A percentile compares a stretch with the other conserved stretches of the same genome.
phyloP scores from a whole-genome alignment of 768 basidiomycete genomes.

The Agrocybe praecox region DNA sequence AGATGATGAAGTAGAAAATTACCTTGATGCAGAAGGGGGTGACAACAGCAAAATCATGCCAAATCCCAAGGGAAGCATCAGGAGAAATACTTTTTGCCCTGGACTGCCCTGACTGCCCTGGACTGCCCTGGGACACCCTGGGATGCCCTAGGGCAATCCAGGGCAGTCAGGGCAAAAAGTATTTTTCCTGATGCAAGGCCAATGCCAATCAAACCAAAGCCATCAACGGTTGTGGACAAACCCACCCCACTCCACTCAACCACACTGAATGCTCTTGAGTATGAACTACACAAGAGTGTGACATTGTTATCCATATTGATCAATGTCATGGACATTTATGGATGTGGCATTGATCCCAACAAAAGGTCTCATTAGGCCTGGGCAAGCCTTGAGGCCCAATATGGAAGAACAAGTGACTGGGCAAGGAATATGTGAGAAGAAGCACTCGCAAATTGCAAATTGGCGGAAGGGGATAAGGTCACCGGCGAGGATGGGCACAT shows the following conservation, averaged over 20 bases:
- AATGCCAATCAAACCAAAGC: neutral
- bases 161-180: too few species aligned
- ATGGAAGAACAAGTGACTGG: slow-evolving; percentile 3
- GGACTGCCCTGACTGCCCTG: too few species aligned
- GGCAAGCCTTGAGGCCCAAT: slow-evolving; percentile 5
- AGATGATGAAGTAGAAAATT: neutral
- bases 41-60: neutral
- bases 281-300: slow-evolving; percentile 12
- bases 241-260: slow-evolving; percentile 12
- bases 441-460: slow-evolving; percentile 3
- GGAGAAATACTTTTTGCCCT: too few species aligned
- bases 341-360: slow-evolving; percentile 6
- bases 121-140: too few species aligned
- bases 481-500: slow-evolving; percentile 4
- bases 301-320: slow-evolving; percentile 10
- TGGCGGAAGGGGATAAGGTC: slow-evolving; percentile 4
- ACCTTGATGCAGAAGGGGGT: neutral
- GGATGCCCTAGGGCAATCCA: too few species aligned
- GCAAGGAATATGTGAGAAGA: slow-evolving; percentile 10
- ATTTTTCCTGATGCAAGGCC: too few species aligned
- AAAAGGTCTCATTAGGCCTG: slow-evolving; percentile 1
- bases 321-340: slow-evolving; percentile 7
- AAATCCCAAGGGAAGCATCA: too few species aligned
- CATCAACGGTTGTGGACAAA: neutral
- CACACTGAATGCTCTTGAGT: slow-evolving; percentile 3